phyloP scores from a whole-genome alignment of 768 basidiomycete species.

The Sistotremastrum niveocremeum region DNA sequence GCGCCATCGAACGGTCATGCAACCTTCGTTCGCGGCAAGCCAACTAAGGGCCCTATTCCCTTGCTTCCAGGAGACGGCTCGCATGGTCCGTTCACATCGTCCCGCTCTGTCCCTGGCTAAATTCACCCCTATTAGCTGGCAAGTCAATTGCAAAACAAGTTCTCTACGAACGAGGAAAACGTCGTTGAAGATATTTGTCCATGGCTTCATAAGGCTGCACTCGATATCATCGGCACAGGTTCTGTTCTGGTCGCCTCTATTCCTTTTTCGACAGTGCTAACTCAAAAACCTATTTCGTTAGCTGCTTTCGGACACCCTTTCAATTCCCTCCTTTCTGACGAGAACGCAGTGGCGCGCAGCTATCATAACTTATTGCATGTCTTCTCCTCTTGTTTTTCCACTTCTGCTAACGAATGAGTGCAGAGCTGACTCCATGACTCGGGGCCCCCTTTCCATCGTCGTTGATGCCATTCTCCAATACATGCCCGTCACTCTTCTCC shows the following conservation, averaged over 20 bases:
- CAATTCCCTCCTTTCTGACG: background rate
- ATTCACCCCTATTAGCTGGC: no score
- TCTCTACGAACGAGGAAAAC: no score
- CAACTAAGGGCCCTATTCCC: constrained; percentile 1
- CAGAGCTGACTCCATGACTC: background rate
- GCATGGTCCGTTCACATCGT: background rate
- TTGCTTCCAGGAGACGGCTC: constrained; percentile 1
- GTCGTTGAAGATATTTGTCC: background rate
- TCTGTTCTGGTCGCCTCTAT: background rate
- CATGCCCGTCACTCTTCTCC: background rate
- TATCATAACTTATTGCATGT: constrained; percentile 1
- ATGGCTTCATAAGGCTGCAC: constrained; percentile 4
- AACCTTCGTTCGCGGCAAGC: constrained; percentile 1
- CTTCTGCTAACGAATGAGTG: background rate
- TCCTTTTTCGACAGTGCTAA: no score
- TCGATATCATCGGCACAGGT: constrained; percentile 3
- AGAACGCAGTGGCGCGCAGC: background rate
- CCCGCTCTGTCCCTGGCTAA: no score
- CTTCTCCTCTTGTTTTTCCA: background rate
- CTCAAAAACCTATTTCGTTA: background rate
- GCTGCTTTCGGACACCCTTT: constrained; percentile 2
- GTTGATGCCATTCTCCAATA: background rate
- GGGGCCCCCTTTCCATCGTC: background rate
- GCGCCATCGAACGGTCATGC: constrained; percentile 4
- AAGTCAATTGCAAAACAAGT: no score